Percentiles rank a stretch among this genome's conserved stretches.
These are phyloP conservation scores for Mycena olivaceomarginata DNA, from an alignment of 768 basidiomycete species.

Conservation along the genomic window DNA sequence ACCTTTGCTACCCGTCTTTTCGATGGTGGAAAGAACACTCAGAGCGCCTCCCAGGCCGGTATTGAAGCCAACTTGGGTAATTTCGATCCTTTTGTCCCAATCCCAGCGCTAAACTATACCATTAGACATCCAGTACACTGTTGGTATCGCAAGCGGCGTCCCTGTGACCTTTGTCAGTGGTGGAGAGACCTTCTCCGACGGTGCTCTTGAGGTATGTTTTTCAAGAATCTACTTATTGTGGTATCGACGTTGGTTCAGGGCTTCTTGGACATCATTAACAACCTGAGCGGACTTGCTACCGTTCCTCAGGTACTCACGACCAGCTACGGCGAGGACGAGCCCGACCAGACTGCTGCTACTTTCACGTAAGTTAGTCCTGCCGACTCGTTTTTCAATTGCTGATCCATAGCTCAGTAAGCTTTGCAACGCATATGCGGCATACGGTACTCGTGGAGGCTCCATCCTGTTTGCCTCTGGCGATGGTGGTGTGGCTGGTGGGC, in stretches of 20 bases:
- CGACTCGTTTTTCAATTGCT: not conserved
- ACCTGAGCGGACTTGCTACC: slow-evolving; percentile 47
- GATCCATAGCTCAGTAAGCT: slow-evolving; percentile 41
- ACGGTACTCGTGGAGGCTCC: slow-evolving; percentile 67
- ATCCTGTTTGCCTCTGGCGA: slow-evolving; percentile 72
- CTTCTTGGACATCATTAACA: slow-evolving; percentile 58
- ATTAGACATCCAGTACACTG: slow-evolving; percentile 59
- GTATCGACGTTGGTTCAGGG: slow-evolving; percentile 32
- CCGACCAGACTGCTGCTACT: slow-evolving; percentile 64
- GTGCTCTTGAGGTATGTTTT: slow-evolving; percentile 46
- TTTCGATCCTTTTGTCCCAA: not conserved
- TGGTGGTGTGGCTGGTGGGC: slow-evolving; percentile 46
- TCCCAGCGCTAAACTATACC: slow-evolving; percentile 31
- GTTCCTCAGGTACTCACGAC: slow-evolving; percentile 57
- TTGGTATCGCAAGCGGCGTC: slow-evolving; percentile 58
- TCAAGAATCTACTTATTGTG: not conserved
- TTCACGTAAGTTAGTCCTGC: slow-evolving; percentile 31
- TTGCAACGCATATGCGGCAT: slow-evolving; percentile 55
- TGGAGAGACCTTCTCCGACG: slow-evolving; percentile 53
- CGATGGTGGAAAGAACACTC: slow-evolving; percentile 59
- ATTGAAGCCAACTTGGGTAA: slow-evolving; percentile 56
- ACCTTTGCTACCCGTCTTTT: slow-evolving; percentile 58
- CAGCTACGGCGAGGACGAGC: slow-evolving; percentile 73
- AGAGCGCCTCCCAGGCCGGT: slow-evolving; percentile 53
- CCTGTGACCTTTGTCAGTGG: slow-evolving; percentile 58